These are phyloP conservation scores for Hypoxylon perforatum DNA, from an alignment of 495 filamentous ascomycete genomes.

Conservation along the genomic window DNA sequence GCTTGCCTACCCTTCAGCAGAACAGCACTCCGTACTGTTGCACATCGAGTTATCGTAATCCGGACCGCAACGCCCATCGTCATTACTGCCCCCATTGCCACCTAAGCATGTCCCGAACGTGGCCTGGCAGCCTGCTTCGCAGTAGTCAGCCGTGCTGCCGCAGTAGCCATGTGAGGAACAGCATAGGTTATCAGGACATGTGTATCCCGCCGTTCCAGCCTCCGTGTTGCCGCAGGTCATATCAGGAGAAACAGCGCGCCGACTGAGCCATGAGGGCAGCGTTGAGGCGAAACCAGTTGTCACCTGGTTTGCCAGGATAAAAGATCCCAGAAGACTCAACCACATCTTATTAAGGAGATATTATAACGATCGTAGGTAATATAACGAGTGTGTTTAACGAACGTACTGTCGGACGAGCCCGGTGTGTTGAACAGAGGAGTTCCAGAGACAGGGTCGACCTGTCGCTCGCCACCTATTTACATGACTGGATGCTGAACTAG, in stretches of 20 bases:
- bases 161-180: slow-evolving; percentile 56
- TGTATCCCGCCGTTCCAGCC: slow-evolving; percentile 45
- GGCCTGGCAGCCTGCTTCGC: slow-evolving; percentile 53
- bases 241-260: slow-evolving; percentile 51
- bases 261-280: slow-evolving; percentile 22
- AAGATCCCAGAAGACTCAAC: not conserved
- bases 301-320: slow-evolving; percentile 12
- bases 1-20: slow-evolving; percentile 55
- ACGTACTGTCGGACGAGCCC: slow-evolving; percentile 1
- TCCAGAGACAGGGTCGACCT: not conserved
- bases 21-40: slow-evolving; percentile 63
- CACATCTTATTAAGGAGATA: slow-evolving; percentile 15
- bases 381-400: slow-evolving; percentile 27
- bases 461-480: slow-evolving; percentile 25
- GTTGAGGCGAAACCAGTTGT: slow-evolving; percentile 16
- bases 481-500: slow-evolving; percentile 5
- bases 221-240: slow-evolving; percentile 50
- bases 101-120: slow-evolving; percentile 51
- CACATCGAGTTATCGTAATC: slow-evolving; percentile 54
- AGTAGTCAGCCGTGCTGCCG: slow-evolving; percentile 54
- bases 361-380: slow-evolving; percentile 14
- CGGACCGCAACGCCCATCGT: slow-evolving; percentile 45
- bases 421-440: slow-evolving; percentile 1
- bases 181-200: slow-evolving; percentile 48
- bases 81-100: slow-evolving; percentile 19